phyloP scores from a whole-genome alignment of 768 basidiomycete genomes.

The Pleurotus citrinopileatus region DNA sequence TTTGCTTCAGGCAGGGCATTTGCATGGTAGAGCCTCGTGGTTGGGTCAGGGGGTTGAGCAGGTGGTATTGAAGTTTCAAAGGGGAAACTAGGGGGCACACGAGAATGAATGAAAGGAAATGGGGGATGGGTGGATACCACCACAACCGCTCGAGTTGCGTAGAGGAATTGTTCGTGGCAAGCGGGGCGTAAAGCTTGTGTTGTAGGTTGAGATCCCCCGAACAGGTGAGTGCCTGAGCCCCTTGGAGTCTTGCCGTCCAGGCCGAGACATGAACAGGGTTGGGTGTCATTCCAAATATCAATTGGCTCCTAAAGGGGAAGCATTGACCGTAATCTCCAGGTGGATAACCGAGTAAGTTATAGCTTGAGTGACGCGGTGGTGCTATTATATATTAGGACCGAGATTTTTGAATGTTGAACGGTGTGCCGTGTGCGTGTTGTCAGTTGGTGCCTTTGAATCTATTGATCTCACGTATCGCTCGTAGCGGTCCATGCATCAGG shows the following conservation, averaged over 20 bases:
- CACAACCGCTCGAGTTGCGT: too few relatives aligned
- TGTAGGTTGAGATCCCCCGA: neutral
- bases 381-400: neutral
- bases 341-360: conserved; percentile 7
- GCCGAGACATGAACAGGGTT: neutral
- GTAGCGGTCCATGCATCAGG: neutral
- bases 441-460: neutral
- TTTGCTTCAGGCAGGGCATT: neutral
- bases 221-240: neutral
- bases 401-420: neutral
- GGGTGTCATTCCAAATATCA: neutral
- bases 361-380: too few relatives aligned
- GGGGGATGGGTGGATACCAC: neutral
- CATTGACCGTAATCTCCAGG: conserved; percentile 7
- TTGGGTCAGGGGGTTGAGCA: neutral
- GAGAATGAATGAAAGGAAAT: neutral
- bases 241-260: neutral
- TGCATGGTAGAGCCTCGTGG: too few relatives aligned
- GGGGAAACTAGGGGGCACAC: neutral
- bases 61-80: neutral
- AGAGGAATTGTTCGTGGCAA: too few relatives aligned
- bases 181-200: neutral
- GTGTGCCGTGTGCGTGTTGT: too few relatives aligned
- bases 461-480: too few relatives aligned
- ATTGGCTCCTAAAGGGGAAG: neutral